Percentiles rank a stretch among this genome's conserved stretches.
These are phyloP conservation scores for Yamadazyma philogaea DNA, from an alignment of 805 yeast species.

Conservation along the genomic window DNA sequence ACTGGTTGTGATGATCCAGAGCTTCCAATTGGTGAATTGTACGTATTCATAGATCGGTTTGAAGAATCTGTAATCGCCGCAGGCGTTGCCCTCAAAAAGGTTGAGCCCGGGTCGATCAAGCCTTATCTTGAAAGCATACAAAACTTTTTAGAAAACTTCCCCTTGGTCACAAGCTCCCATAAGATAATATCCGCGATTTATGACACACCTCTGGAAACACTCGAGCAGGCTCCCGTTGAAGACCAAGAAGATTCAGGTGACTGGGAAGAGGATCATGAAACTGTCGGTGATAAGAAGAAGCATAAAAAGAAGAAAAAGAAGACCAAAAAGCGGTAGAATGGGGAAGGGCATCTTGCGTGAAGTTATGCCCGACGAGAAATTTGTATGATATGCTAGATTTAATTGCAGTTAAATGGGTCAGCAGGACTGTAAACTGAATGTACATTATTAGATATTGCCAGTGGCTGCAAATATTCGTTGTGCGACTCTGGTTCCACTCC, in stretches of 20 bases:
- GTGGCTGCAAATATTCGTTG: not conserved
- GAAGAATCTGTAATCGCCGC: not conserved
- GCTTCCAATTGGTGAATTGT: not conserved
- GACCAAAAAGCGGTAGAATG: slow-evolving; percentile 5
- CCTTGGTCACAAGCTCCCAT: slow-evolving; percentile 13
- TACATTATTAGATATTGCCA: not conserved
- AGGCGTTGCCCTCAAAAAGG: not conserved
- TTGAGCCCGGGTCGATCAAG: not conserved
- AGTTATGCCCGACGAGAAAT: not conserved
- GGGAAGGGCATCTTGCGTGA: too few species aligned
- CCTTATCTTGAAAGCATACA: not conserved
- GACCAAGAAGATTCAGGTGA: too few species aligned
- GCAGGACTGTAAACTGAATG: not conserved
- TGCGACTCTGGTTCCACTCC: not conserved
- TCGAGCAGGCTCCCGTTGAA: too few species aligned
- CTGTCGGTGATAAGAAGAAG: slow-evolving; percentile 30
- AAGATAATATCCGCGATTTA: not conserved
- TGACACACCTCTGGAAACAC: not conserved
- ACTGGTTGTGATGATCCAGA: slow-evolving; percentile 21
- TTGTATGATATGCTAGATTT: not conserved
- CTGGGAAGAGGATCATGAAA: slow-evolving; percentile 12
- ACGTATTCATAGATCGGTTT: not conserved
- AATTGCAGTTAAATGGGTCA: not conserved
- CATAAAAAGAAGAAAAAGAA: slow-evolving; percentile 22
- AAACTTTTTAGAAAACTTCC: slow-evolving; percentile 16